Evolutionary conservation across 441 rosid genomes (phyloP), one percentile per base, ranked within the genome.

Genomic region (Bruguiera hainesii): DNA sequence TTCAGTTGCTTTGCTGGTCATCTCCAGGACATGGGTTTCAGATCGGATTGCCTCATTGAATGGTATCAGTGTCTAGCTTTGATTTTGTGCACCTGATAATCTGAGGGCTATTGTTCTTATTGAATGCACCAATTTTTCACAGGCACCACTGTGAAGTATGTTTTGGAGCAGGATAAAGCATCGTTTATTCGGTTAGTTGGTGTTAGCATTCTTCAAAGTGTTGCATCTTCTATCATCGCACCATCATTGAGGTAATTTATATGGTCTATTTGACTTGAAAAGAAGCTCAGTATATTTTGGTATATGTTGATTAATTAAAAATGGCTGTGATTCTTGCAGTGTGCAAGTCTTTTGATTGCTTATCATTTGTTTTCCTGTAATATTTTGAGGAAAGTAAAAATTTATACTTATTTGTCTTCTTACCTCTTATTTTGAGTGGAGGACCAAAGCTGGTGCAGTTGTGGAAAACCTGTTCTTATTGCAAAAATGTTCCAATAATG

Each of bases 81-180:
- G 56, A 35, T 26, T 39, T 7, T 60, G 46, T 73, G 61, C 20
- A 26, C 69, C 63, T 72, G 10, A 16, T 69, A 46, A 37, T 73
- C 57, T 62, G 37, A 71, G 64, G 70, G 67, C 50, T 72, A 26
- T 25, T 33, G 39, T 71, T 69, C 48, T 57, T 57, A 58, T 39
- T 63, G 49, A 64, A 33, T 70, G 65, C 48, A 42, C 63, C 60
- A 56, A 53, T 66, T 75, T 76, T 70, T 75, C 60, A 42, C 83
- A 96, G 99, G 99, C 70, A 93, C 97, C 72, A 93, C 98, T 66
- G 99, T 96, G 71, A 93, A 91, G 89, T 82, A 76, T 83, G 99
- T 96, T 66, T 66, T 96, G 87, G 97, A 87, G 84, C 99, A 96
- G 84, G 89, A 96, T 79, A 96, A 86, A 84, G 75, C 86, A 69